Percentiles rank a stretch among this genome's conserved stretches.
Evolutionary conservation across 2,329 filamentous ascomycete species (phyloP).

Genomic region (Cercospora berteroae): DNA sequence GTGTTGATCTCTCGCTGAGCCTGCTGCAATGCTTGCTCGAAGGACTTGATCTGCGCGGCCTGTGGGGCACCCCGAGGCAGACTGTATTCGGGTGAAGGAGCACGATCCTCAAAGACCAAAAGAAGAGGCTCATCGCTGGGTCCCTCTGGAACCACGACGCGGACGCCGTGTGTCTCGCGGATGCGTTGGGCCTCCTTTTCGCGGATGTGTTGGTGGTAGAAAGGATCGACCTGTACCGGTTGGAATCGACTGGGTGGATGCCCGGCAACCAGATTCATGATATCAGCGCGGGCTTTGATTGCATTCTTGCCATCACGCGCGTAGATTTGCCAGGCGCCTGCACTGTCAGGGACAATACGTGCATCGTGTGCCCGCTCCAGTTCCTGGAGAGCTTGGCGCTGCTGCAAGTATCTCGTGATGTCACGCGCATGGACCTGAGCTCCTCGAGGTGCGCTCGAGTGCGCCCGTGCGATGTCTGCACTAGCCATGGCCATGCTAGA

Average conservation of each 20-base stretch:
- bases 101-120: conserved; percentile 71
- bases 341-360: conserved; percentile 76
- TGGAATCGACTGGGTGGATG: conserved; percentile 72
- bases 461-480: conserved; percentile 77
- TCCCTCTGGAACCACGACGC: conserved; percentile 66
- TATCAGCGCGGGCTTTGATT: conserved; percentile 70
- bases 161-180: conserved; percentile 68
- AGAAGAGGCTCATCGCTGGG: conserved; percentile 59
- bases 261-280: conserved; percentile 69
- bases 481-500: conserved; percentile 81
- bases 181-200: conserved; percentile 63
- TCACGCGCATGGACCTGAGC: conserved; percentile 77
- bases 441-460: conserved; percentile 69
- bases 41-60: conserved; percentile 54
- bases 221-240: conserved; percentile 68
- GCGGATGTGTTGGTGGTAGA: conserved; percentile 72
- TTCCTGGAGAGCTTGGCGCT: conserved; percentile 76
- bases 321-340: conserved; percentile 83
- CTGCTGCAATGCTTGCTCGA: conserved; percentile 57
- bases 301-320: conserved; percentile 81
- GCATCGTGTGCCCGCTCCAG: conserved; percentile 77
- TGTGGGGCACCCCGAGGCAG: conserved; percentile 58
- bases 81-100: conserved; percentile 51
- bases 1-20: conserved; percentile 57
- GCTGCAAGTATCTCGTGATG: conserved; percentile 81